phyloP scores from a whole-genome alignment of 2,329 filamentous ascomycete genomes.

The Aspergillaceae sp. region DNA sequence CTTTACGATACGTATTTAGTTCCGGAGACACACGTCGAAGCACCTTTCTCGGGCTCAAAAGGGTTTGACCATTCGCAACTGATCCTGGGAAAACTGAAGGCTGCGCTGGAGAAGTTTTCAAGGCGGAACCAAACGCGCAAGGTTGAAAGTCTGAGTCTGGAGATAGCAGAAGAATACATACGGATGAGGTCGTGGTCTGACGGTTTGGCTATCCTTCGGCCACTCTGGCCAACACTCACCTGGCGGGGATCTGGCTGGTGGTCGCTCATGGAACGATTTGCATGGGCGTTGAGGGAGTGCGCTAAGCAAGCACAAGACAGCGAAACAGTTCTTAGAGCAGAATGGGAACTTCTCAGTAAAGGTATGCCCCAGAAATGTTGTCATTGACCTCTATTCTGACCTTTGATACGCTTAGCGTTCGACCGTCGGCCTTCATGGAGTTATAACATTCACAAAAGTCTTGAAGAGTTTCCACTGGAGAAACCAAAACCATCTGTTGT shows the following conservation, averaged over 20 bases:
- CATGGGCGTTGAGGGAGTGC: slow-evolving; percentile 47
- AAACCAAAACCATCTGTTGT: slow-evolving; percentile 39
- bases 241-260: slow-evolving; percentile 57
- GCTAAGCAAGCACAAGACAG: slow-evolving; percentile 38
- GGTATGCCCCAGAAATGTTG: slow-evolving; percentile 17
- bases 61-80: slow-evolving; percentile 46
- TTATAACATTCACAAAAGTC: slow-evolving; percentile 42
- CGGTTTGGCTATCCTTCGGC: slow-evolving; percentile 43
- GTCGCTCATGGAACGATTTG: slow-evolving; percentile 45
- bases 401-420: slow-evolving; percentile 21
- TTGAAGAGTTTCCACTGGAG: slow-evolving; percentile 30
- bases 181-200: slow-evolving; percentile 42
- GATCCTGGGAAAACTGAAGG: slow-evolving; percentile 42
- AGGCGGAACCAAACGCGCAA: slow-evolving; percentile 46
- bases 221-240: slow-evolving; percentile 48
- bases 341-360: slow-evolving; percentile 48
- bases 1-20: slow-evolving; percentile 54
- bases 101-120: slow-evolving; percentile 44
- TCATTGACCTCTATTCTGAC: slow-evolving; percentile 3
- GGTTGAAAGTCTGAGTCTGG: slow-evolving; percentile 46
- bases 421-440: slow-evolving; percentile 23
- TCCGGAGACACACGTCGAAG: slow-evolving; percentile 50
- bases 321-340: slow-evolving; percentile 43
- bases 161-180: slow-evolving; percentile 48
- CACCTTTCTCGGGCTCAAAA: slow-evolving; percentile 33